A percentile compares a stretch with the other conserved stretches of the same genome.
Conservation (phyloP, 129 eudicot species). For the sunflower (Helianthus annuus) region HanXRQr2.0-SUNRISE NC_035435.2:153092208-153092707, state of each 20-base stretch:
- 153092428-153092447: conserved; percentile 5
- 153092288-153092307: conserved; percentile 9
- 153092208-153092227: conserved; percentile 17
- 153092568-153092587: conserved; percentile 73
- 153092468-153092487: not conserved
- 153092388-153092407: conserved; percentile 5
- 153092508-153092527: not conserved
- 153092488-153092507: not conserved
- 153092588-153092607: conserved; percentile 79
- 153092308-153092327: not conserved
- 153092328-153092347: not conserved
- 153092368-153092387: conserved; percentile 27
- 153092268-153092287: conserved; percentile 20
- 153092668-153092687: conserved; percentile 47
- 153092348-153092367: conserved; percentile 10
- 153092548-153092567: conserved; percentile 20
- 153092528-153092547: conserved; percentile 21
- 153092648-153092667: conserved; percentile 80
- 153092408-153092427: conserved; percentile 32
- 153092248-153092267: not conserved
- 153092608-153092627: conserved; percentile 90
- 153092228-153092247: conserved; percentile 20
- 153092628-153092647: conserved; percentile 94
- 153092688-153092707: not conserved
- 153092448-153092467: not conserved